These are phyloP conservation scores for Hypholoma fasciculare DNA, from an alignment of 768 basidiomycete genomes.

Conservation along the genomic window DNA sequence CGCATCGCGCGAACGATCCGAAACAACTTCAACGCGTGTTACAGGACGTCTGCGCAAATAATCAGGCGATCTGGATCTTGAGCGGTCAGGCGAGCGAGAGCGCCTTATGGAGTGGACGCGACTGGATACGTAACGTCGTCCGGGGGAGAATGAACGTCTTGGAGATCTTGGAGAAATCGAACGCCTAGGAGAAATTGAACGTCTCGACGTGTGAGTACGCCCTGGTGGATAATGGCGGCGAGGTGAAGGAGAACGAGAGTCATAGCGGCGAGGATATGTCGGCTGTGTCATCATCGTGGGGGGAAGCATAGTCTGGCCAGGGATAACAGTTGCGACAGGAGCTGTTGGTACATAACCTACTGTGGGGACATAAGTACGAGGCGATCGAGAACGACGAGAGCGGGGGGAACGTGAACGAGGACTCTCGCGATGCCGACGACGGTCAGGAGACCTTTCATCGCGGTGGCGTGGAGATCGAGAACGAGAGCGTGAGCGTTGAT, in stretches of 20 bases:
- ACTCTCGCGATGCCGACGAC: not conserved
- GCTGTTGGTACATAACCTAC: conserved; percentile 3
- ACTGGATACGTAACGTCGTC: not conserved
- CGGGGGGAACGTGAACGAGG: conserved; percentile 3
- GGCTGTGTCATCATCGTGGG: conserved; percentile 3
- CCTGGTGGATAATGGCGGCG: not conserved
- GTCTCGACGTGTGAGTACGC: not conserved
- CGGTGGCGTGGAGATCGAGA: conserved; percentile 9
- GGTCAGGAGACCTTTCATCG: not conserved
- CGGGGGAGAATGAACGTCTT: not conserved
- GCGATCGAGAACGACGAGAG: conserved; percentile 24
- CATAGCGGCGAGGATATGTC: conserved; percentile 10
- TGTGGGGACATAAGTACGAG: conserved; percentile 5
- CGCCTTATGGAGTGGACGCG: not conserved
- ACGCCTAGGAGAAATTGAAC: not conserved
- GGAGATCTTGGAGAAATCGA: not conserved
- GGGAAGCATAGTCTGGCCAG: conserved; percentile 4
- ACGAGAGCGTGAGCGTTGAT: not conserved
- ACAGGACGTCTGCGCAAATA: not conserved
- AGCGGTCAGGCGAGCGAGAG: not conserved
- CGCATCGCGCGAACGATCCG: conserved; percentile 10
- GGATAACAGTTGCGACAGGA: conserved; percentile 3
- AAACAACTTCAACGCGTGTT: conserved; percentile 12
- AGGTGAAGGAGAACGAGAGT: conserved; percentile 20
- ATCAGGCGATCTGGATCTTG: not conserved